These are phyloP conservation scores for Coniella lustricola DNA, from an alignment of 2,329 filamentous ascomycete genomes.

Conservation along the genomic window DNA sequence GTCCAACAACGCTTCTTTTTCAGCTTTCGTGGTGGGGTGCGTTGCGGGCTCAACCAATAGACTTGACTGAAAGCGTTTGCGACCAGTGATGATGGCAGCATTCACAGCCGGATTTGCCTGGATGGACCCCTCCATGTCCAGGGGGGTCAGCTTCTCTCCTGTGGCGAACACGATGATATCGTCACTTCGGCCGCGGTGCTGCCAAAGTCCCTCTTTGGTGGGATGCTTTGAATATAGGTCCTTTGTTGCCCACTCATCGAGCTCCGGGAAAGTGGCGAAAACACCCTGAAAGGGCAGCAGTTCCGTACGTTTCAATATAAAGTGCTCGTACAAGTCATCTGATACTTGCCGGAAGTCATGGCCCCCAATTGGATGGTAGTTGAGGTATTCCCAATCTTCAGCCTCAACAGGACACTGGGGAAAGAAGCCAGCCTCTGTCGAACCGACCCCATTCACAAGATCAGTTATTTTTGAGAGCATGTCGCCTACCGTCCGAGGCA, in stretches of 20 bases:
- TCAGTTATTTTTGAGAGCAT: constrained; percentile 19
- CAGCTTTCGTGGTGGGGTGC: not conserved
- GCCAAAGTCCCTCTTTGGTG: constrained; percentile 19
- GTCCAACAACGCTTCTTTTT: not conserved
- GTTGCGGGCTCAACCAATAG: constrained; percentile 3
- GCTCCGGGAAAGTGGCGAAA: constrained; percentile 23
- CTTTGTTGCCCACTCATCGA: constrained; percentile 27
- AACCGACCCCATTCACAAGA: constrained; percentile 20
- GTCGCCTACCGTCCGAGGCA: constrained; percentile 21
- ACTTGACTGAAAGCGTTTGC: constrained; percentile 6
- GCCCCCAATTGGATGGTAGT: constrained; percentile 18
- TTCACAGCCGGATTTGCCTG: constrained; percentile 3
- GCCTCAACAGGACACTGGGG: constrained; percentile 17
- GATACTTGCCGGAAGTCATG: constrained; percentile 4
- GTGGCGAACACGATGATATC: constrained; percentile 11
- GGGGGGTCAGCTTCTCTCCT: constrained; percentile 9
- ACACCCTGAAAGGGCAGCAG: constrained; percentile 19
- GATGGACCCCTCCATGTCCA: constrained; percentile 11
- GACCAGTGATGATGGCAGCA: constrained; percentile 1
- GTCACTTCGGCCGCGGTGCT: constrained; percentile 24
- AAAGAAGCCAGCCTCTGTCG: constrained; percentile 22
- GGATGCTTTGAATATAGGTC: constrained; percentile 26
- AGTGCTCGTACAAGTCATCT: constrained; percentile 24
- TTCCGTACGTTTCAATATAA: constrained; percentile 18
- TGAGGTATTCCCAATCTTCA: constrained; percentile 24